phyloP scores from a whole-genome alignment of 495 filamentous ascomycete species.

The Penicillium simplicissimum region DNA sequence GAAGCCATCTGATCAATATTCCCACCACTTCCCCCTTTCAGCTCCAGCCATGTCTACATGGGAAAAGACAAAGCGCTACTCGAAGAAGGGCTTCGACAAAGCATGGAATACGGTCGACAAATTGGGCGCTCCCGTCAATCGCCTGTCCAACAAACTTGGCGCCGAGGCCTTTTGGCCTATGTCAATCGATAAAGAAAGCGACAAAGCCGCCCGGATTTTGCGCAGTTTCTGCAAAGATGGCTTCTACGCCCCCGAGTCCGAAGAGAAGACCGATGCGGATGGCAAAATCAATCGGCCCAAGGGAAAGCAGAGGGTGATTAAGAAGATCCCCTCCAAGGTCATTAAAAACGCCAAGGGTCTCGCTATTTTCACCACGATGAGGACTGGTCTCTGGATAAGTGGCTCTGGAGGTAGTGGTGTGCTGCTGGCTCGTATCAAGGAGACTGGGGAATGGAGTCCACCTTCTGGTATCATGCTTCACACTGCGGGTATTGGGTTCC shows the following conservation, averaged over 20 bases:
- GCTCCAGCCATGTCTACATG: conserved; percentile 35
- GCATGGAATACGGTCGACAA: conserved; percentile 55
- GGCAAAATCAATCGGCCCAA: conserved; percentile 57
- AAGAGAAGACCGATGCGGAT: conserved; percentile 28
- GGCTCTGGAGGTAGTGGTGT: conserved; percentile 82
- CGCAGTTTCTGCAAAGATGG: conserved; percentile 78
- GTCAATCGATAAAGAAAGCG: conserved; percentile 74
- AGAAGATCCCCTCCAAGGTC: conserved; percentile 82
- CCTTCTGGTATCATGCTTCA: conserved; percentile 87
- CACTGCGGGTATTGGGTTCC: conserved; percentile 82
- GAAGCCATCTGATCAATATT: not conserved
- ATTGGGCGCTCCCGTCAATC: conserved; percentile 69
- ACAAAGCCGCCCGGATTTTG: conserved; percentile 80
- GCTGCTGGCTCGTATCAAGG: conserved; percentile 69
- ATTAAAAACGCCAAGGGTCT: conserved; percentile 83
- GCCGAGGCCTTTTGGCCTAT: conserved; percentile 83
- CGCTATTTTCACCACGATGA: conserved; percentile 91
- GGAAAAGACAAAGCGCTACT: conserved; percentile 45
- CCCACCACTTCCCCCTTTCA: not conserved
- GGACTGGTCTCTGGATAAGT: conserved; percentile 86
- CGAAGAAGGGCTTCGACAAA: conserved; percentile 58
- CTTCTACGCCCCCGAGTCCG: conserved; percentile 53
- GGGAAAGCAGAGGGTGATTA: conserved; percentile 67
- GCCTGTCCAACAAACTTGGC: conserved; percentile 69
- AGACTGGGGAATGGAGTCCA: conserved; percentile 84